phyloP scores from a whole-genome alignment of 2,329 filamentous ascomycete genomes.

The Elsinoe ampelina region DNA sequence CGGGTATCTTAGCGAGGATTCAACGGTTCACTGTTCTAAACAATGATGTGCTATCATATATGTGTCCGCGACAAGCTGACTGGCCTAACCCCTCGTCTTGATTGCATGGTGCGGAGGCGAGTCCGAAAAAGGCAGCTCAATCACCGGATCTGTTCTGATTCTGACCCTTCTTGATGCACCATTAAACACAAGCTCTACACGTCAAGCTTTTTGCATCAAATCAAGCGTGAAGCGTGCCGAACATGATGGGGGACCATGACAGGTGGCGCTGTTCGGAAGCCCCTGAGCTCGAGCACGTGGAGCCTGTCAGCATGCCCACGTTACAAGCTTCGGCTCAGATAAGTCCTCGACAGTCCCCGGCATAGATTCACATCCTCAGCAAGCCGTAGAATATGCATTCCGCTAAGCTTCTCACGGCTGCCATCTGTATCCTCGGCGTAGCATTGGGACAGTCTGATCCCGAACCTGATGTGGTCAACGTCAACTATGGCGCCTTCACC shows the following conservation, averaged over 20 bases:
- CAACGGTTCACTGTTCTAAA: too few relatives aligned
- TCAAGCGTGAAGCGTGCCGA: neutral
- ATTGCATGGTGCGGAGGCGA: neutral
- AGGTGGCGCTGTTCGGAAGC: neutral
- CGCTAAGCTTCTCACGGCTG: too few relatives aligned
- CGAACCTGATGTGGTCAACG: constrained; percentile 10
- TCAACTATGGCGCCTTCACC: constrained; percentile 19
- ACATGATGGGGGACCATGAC: neutral
- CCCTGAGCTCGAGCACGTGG: neutral
- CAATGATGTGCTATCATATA: too few relatives aligned
- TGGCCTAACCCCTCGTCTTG: neutral
- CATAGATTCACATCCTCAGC: too few relatives aligned
- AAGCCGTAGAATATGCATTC: too few relatives aligned
- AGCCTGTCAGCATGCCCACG: too few relatives aligned
- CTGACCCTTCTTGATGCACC: neutral
- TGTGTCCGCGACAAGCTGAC: too few relatives aligned
- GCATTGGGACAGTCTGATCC: too few relatives aligned
- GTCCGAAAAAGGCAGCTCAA: neutral
- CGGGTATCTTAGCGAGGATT: neutral
- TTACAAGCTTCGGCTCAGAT: neutral
- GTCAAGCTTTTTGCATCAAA: neutral
- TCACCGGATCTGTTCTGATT: neutral
- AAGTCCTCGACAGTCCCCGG: neutral
- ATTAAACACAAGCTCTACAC: neutral
- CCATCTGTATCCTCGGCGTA: neutral